These are phyloP conservation scores for Chlamydomonas urium DNA, from an alignment of 139 green algal genomes.

Conservation along the genomic window DNA sequence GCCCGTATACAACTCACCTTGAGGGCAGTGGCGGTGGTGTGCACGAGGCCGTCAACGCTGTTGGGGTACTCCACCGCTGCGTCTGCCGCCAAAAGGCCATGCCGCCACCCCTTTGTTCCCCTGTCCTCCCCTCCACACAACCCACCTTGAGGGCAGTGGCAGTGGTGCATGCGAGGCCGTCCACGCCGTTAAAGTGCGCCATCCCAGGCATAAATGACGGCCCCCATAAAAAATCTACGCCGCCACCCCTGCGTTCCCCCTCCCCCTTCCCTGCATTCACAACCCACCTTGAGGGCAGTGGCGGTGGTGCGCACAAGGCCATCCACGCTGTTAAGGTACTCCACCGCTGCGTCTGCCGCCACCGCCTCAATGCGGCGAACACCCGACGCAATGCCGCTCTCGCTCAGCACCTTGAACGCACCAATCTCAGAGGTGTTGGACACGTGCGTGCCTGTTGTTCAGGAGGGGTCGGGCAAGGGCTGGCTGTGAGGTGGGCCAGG, in stretches of 20 bases:
- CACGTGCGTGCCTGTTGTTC: slow-evolving; percentile 44
- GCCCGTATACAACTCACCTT: slow-evolving; percentile 34
- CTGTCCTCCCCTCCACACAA: neutral
- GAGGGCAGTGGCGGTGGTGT: slow-evolving; percentile 38
- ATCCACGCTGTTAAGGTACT: slow-evolving; percentile 70
- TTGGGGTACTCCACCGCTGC: slow-evolving; percentile 72
- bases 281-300: slow-evolving; percentile 35
- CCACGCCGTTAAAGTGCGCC: slow-evolving; percentile 65
- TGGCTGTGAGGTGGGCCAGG: no score
- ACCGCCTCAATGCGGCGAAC: slow-evolving; percentile 89
- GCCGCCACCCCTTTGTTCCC: no score
- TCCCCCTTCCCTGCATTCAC: neutral
- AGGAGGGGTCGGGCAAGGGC: no score
- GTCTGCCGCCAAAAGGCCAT: slow-evolving; percentile 68
- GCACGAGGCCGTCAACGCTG: slow-evolving; percentile 61
- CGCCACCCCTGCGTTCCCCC: no score
- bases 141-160: slow-evolving; percentile 38
- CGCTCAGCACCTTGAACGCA: slow-evolving; percentile 75
- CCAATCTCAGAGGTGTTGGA: slow-evolving; percentile 60
- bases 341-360: slow-evolving; percentile 65
- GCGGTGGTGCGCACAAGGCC: slow-evolving; percentile 54
- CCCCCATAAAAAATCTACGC: no score
- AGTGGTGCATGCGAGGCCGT: slow-evolving; percentile 60
- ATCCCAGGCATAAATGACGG: no score
- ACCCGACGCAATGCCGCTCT: slow-evolving; percentile 81